These are phyloP conservation scores for Ceratobasidium sp. DNA, from an alignment of 1,284 basidiomycete genomes.

Conservation along the genomic window DNA sequence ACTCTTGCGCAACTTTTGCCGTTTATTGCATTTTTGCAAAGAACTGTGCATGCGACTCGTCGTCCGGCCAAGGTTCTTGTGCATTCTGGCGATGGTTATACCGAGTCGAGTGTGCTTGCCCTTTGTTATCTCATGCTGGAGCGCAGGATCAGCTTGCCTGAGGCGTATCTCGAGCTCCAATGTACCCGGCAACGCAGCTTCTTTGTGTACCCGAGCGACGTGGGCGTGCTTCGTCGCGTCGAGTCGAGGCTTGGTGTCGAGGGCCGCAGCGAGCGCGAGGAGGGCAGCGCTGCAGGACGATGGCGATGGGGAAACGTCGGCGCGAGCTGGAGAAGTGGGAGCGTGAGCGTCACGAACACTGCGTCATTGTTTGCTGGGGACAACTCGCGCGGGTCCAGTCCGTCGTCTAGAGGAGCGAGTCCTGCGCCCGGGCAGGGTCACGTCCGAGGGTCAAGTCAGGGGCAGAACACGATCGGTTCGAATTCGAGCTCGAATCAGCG, in stretches of 20 bases:
- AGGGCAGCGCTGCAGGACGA: slow-evolving; percentile 51
- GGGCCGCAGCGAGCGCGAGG: slow-evolving; percentile 47
- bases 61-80: slow-evolving; percentile 79
- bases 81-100: slow-evolving; percentile 87
- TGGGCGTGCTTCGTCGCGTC: slow-evolving; percentile 80
- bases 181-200: slow-evolving; percentile 69
- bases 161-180: slow-evolving; percentile 91
- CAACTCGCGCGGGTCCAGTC: slow-evolving; percentile 43
- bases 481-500: slow-evolving; percentile 44
- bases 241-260: slow-evolving; percentile 67
- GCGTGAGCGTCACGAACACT: slow-evolving; percentile 19
- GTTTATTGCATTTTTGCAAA: slow-evolving; percentile 72
- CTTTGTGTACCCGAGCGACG: slow-evolving; percentile 91
- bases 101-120: slow-evolving; percentile 91
- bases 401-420: slow-evolving; percentile 47
- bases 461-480: background rate
- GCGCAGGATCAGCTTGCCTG: slow-evolving; percentile 75
- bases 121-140: slow-evolving; percentile 90
- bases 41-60: slow-evolving; percentile 62
- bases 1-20: slow-evolving; percentile 68
- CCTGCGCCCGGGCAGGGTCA: slow-evolving; percentile 41
- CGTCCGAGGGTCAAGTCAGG: background rate
- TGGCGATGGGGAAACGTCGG: slow-evolving; percentile 49
- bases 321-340: slow-evolving; percentile 32
- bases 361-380: slow-evolving; percentile 22